Conservation (phyloP, 805 yeast genomes). For the Metschnikowia dekortorum region DNA sequence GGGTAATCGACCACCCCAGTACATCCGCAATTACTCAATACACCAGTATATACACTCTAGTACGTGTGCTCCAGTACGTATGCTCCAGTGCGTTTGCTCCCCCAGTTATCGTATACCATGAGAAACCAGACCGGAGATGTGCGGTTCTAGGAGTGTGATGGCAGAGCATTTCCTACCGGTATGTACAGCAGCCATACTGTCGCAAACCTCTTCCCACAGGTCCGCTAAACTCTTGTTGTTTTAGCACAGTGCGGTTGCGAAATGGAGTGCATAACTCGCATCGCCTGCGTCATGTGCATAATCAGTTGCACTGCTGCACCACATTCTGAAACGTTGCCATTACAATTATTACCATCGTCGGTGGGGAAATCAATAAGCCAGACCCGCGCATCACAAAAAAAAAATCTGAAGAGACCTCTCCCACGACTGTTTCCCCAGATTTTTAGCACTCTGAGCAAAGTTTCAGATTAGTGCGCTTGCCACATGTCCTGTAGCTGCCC, state of each 20-base stretch:
- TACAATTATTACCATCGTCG: background rate
- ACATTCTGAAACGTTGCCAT: background rate
- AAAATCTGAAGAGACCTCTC: too few species aligned
- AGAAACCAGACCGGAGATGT: too few species aligned
- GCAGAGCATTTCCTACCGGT: too few species aligned
- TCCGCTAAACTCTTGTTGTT: background rate
- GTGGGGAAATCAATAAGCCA: background rate
- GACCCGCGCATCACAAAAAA: background rate
- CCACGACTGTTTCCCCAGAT: background rate
- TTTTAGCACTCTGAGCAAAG: background rate
- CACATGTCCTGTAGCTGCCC: constrained; percentile 5
- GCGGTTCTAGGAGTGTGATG: too few species aligned
- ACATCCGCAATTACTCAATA: too few species aligned
- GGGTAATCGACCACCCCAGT: too few species aligned
- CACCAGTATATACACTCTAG: too few species aligned
- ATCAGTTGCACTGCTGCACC: background rate
- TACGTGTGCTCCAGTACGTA: too few species aligned
- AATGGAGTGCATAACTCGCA: background rate
- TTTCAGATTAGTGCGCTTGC: background rate
- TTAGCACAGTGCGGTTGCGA: constrained; percentile 2
- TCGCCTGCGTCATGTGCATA: constrained; percentile 1
- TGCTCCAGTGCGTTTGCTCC: too few species aligned
- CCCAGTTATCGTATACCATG: too few species aligned
- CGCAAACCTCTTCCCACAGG: background rate
- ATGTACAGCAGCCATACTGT: background rate